Conservation (phyloP, 2,329 filamentous ascomycete species). For the Diaporthe sp. region DNA sequence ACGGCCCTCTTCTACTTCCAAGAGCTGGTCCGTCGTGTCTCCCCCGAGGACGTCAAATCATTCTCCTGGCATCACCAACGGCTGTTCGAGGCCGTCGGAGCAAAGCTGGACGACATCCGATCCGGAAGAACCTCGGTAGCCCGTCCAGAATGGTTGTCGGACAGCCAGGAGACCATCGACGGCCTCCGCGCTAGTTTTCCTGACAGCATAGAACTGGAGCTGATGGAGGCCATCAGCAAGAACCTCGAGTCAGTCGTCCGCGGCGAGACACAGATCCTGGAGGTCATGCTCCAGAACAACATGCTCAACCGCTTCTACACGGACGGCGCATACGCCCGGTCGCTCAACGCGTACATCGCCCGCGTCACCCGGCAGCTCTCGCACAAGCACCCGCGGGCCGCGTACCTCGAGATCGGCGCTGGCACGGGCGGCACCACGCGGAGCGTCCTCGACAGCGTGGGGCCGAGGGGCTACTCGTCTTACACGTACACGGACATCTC, state of each 20-base stretch:
- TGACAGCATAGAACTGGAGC: constrained; percentile 41
- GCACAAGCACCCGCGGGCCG: constrained; percentile 10
- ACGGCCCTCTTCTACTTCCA: background rate
- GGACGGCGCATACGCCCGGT: constrained; percentile 12
- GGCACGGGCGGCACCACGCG: constrained; percentile 47
- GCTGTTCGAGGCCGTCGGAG: constrained; percentile 47
- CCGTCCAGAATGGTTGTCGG: background rate
- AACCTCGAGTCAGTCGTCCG: constrained; percentile 38
- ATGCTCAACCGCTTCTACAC: constrained; percentile 49
- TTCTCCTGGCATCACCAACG: constrained; percentile 35
- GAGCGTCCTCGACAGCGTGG: constrained; percentile 49
- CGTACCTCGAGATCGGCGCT: constrained; percentile 43
- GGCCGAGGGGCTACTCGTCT: constrained; percentile 46
- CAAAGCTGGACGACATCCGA: constrained; percentile 47
- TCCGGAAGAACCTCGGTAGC: constrained; percentile 45
- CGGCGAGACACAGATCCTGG: constrained; percentile 49
- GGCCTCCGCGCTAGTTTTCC: background rate
- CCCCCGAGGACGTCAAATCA: background rate
- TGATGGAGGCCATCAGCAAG: constrained; percentile 41
- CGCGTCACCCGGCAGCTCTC: constrained; percentile 3
- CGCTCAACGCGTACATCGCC: constrained; percentile 31
- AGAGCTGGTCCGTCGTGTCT: background rate
- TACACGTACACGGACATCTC: constrained; percentile 62
- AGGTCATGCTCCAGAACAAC: constrained; percentile 48
- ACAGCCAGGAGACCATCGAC: background rate